phyloP scores from a whole-genome alignment of 2,329 filamentous ascomycete species.

The Achaetomium macrosporum region DNA sequence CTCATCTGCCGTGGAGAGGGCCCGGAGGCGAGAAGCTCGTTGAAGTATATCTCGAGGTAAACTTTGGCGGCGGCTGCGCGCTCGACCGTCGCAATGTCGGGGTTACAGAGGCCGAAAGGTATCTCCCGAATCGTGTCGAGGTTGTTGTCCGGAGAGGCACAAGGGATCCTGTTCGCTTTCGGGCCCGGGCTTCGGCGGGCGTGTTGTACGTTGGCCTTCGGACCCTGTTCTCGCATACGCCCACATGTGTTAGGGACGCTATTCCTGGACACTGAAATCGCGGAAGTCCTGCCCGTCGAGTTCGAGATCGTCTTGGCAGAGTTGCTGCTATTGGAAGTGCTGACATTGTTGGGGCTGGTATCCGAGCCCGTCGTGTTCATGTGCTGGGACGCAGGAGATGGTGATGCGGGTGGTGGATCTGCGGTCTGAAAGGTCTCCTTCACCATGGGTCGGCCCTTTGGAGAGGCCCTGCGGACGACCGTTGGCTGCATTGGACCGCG shows the following conservation, averaged over 20 bases:
- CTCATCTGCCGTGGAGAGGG: constrained; percentile 56
- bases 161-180: not conserved
- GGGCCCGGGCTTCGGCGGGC: not conserved
- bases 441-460: constrained; percentile 33
- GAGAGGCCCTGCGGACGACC: constrained; percentile 36
- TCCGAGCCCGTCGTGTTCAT: constrained; percentile 1
- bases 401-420: constrained; percentile 15
- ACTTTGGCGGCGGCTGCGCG: constrained; percentile 74
- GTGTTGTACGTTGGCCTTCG: constrained; percentile 21
- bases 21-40: constrained; percentile 54
- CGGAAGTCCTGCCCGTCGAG: constrained; percentile 34
- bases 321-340: constrained; percentile 19
- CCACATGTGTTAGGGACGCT: constrained; percentile 14
- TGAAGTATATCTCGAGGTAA: constrained; percentile 79
- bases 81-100: constrained; percentile 61
- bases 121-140: constrained; percentile 33
- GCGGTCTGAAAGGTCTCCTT: constrained; percentile 16
- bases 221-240: not conserved
- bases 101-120: constrained; percentile 24
- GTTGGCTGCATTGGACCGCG: constrained; percentile 37
- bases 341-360: constrained; percentile 22
- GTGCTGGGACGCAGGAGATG: not conserved
- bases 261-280: constrained; percentile 37
- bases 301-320: constrained; percentile 22
- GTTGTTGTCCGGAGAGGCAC: constrained; percentile 20